Percentiles rank a stretch among this genome's conserved stretches.
Conservation (phyloP, 169 alveolate genomes). For the Cryptosporidium parvum region DNA sequence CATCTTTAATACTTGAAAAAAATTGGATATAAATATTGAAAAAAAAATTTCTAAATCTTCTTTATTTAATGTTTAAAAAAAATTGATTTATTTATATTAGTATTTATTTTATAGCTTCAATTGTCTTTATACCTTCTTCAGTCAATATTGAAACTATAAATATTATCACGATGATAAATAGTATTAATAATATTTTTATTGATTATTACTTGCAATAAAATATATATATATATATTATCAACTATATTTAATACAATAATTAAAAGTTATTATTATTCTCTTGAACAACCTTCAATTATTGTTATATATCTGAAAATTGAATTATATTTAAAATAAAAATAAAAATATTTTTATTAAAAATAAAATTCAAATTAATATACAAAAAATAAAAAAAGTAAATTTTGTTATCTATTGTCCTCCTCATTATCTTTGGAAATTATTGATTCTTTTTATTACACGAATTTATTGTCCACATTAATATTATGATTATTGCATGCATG, state of each 20-base stretch:
- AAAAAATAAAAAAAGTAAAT: constrained; percentile 15
- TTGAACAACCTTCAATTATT: constrained; percentile 11
- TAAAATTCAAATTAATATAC: constrained; percentile 7
- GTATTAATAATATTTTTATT: constrained; percentile 34
- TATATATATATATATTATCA: neutral
- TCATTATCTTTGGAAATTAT: neutral
- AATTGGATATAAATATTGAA: neutral
- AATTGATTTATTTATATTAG: neutral
- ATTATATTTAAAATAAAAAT: neutral
- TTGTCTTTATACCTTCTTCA: neutral
- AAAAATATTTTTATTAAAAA: neutral
- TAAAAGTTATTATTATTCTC: neutral
- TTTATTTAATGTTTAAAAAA: neutral
- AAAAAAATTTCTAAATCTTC: neutral
- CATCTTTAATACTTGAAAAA: neutral
- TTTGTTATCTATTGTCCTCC: neutral
- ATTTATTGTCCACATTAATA: constrained; percentile 35
- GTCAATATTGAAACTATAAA: constrained; percentile 2
- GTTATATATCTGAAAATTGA: neutral
- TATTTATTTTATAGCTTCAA: neutral
- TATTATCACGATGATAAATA: constrained; percentile 20
- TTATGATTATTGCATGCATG: constrained; percentile 43
- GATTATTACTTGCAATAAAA: neutral
- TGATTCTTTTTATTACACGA: neutral
- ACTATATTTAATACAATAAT: neutral